Conservation (phyloP, 176 grass and related monocot genomes). For the Zea luxurians region DNA sequence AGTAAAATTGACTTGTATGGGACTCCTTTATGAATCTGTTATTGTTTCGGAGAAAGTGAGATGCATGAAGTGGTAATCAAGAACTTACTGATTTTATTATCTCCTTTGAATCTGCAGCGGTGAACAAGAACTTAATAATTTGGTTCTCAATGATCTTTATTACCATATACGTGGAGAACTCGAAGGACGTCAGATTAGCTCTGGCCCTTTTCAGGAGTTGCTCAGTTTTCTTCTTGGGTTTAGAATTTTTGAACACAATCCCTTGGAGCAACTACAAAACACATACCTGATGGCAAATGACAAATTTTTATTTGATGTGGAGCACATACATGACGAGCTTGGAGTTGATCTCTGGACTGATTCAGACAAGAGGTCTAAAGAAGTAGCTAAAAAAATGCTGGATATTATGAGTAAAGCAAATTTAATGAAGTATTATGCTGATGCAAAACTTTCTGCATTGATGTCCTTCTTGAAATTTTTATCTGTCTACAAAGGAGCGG, state of each 20-base stretch:
- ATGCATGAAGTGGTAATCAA: neutral
- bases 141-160: conserved; percentile 72
- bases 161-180: conserved; percentile 71
- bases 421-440: conserved; percentile 50
- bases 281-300: conserved; percentile 25
- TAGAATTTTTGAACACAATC: conserved; percentile 62
- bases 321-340: conserved; percentile 53
- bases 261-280: conserved; percentile 33
- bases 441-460: conserved; percentile 65
- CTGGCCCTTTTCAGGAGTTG: conserved; percentile 82
- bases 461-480: conserved; percentile 66
- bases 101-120: conserved; percentile 39
- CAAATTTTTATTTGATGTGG: conserved; percentile 58
- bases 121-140: conserved; percentile 51
- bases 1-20: neutral
- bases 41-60: conserved; percentile 23
- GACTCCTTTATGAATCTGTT: neutral
- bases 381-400: conserved; percentile 70
- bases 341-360: conserved; percentile 70
- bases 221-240: conserved; percentile 69
- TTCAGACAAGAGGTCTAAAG: conserved; percentile 58
- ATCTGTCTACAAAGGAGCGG: conserved; percentile 72
- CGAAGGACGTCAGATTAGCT: conserved; percentile 68
- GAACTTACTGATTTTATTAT: neutral
- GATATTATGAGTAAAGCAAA: conserved; percentile 65